phyloP scores from a whole-genome alignment of 257 asterid species.

The Cruciata laevipes region DNA sequence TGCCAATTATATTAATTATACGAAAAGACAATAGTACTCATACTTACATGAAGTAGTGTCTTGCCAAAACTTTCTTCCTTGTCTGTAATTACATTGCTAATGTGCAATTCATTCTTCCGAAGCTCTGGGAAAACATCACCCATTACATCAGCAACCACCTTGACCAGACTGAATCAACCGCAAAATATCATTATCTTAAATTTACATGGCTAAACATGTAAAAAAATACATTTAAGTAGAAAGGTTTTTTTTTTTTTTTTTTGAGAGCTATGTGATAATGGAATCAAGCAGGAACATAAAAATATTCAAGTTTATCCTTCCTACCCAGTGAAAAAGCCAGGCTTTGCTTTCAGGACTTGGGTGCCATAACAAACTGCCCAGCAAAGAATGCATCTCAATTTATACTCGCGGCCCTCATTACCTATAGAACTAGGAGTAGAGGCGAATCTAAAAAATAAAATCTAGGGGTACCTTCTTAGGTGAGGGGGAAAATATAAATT shows the following conservation, averaged over 20 bases:
- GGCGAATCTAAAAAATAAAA: too few species aligned
- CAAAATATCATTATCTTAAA: constrained; percentile 4
- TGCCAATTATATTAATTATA: background rate
- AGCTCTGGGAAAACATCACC: constrained; percentile 88
- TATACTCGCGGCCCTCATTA: constrained; percentile 98
- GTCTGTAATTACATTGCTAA: constrained; percentile 66
- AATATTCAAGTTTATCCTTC: constrained; percentile 12
- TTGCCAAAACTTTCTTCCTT: constrained; percentile 93
- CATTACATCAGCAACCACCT: constrained; percentile 74
- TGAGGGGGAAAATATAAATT: too few species aligned
- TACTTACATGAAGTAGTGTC: constrained; percentile 71
- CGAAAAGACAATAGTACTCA: background rate
- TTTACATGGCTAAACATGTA: background rate
- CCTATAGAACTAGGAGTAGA: constrained; percentile 51
- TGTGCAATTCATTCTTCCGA: constrained; percentile 50
- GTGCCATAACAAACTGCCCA: constrained; percentile 98
- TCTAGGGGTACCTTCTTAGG: too few species aligned
- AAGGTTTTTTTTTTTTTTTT: too few species aligned
- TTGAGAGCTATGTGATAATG: background rate
- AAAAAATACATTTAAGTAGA: too few species aligned
- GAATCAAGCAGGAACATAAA: background rate
- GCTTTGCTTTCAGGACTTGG: constrained; percentile 81
- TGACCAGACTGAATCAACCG: constrained; percentile 57
- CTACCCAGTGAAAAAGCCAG: constrained; percentile 85
- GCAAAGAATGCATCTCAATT: constrained; percentile 88